These are phyloP conservation scores for Gymnopilus junonius DNA, from an alignment of 768 basidiomycete genomes.

Conservation along the genomic window DNA sequence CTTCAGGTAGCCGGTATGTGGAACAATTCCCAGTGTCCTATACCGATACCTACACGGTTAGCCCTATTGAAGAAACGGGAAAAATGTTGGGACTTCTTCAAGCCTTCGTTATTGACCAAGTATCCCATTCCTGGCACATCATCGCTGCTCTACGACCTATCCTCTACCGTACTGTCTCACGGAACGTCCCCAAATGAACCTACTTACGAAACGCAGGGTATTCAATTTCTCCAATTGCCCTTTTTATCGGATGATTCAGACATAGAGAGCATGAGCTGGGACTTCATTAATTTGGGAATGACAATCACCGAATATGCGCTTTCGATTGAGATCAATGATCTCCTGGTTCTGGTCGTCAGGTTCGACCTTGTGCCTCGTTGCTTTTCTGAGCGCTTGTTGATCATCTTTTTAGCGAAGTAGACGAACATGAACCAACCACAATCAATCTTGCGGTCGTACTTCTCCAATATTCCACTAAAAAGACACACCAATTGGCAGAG, in stretches of 20 bases:
- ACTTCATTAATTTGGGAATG: not conserved
- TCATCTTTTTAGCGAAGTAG: not conserved
- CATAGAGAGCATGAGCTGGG: not conserved
- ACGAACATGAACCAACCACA: not conserved
- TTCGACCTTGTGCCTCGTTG: not conserved
- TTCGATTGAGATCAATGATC: not conserved
- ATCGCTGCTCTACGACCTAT: not conserved
- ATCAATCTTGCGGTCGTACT: not conserved
- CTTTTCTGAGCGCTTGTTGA: not conserved
- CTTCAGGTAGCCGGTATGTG: not conserved
- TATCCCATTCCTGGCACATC: not conserved
- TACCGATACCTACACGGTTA: not conserved
- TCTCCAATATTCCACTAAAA: not conserved
- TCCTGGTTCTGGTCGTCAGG: not conserved
- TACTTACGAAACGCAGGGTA: not conserved
- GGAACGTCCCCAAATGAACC: not conserved
- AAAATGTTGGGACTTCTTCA: not conserved
- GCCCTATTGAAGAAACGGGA: not conserved
- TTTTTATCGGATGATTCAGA: not conserved
- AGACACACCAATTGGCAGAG: not conserved
- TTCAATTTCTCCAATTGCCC: not conserved
- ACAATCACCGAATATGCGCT: not conserved
- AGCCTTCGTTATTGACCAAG: not conserved
- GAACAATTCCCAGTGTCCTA: not conserved
- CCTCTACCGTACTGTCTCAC: not conserved